Evolutionary conservation across 1,139 yeast genomes (phyloP).

Genomic region (Lodderomyces margitis): DNA sequence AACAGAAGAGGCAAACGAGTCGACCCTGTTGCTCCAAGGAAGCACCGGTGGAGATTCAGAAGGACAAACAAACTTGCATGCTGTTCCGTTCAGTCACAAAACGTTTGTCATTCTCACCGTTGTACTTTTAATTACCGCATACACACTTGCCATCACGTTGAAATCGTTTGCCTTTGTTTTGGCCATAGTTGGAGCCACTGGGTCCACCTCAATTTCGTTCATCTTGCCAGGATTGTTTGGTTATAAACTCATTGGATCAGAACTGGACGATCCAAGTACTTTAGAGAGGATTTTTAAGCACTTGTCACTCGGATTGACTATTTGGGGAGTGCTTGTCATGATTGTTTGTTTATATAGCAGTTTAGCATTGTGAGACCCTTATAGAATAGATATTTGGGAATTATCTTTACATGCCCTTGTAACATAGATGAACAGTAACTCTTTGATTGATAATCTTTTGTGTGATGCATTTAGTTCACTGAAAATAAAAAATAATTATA

Average conservation of each 20-base stretch:
- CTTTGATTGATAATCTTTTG: background rate
- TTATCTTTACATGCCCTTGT: no score
- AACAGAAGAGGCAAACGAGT: slow-evolving; percentile 10
- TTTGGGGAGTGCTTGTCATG: slow-evolving; percentile 47
- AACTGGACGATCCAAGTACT: slow-evolving; percentile 23
- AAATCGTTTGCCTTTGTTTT: slow-evolving; percentile 55
- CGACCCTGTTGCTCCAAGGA: slow-evolving; percentile 12
- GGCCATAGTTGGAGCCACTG: slow-evolving; percentile 61
- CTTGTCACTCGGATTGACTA: slow-evolving; percentile 31
- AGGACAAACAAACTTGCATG: slow-evolving; percentile 16
- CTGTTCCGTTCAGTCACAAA: slow-evolving; percentile 51
- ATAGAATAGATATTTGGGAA: slow-evolving; percentile 2
- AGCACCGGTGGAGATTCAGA: slow-evolving; percentile 11
- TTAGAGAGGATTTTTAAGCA: slow-evolving; percentile 25
- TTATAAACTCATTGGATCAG: slow-evolving; percentile 44
- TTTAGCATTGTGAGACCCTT: slow-evolving; percentile 21
- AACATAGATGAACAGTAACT: background rate
- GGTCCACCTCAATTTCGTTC: slow-evolving; percentile 58
- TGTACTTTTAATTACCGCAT: slow-evolving; percentile 41
- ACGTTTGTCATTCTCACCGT: slow-evolving; percentile 51
- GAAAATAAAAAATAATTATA: no score
- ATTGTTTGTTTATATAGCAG: slow-evolving; percentile 39
- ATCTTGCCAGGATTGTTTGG: slow-evolving; percentile 61
- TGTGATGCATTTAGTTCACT: no score
- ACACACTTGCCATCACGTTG: slow-evolving; percentile 43